Evolutionary conservation across 106 monocot genomes (phyloP), one percentile per base, ranked within the genome.

Genomic region (Phalaenopsis equestris): DNA sequence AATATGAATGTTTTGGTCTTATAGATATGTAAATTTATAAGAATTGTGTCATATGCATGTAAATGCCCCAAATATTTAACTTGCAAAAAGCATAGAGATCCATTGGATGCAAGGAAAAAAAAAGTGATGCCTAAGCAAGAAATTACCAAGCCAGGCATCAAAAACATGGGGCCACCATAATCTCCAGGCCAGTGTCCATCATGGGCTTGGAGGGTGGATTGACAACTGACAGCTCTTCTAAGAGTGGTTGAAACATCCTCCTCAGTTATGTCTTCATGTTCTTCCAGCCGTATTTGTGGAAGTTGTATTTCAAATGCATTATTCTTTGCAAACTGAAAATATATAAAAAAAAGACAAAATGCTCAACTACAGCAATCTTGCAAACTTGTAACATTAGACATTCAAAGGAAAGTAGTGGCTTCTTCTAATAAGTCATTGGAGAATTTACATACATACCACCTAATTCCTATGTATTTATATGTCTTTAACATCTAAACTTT

Each of bases 101-200:
- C 21, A 76, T 24, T 17, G 49, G 9, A 47, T 76, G 49, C 30
- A 2, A 76, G 4, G 52, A 21, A 41, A 46, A 75, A 4, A 46
- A 30, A 47, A 1, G 42, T 12, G 30, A 9, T 49, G 30, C 21
- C 8, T 23, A 43, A 18, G 42, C 21, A 74, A 77, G 4, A 57
- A 55, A 72, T 76, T 90, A 91, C 93, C 90, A 96, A 73, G 64
- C 87, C 90, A 73, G 96, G 96, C 81, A 90, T 80, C 47, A 96
- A 85, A 75, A 96, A 93, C 90, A 93, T 91, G 16, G 93, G 93
- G 41, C 96, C 96, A 24, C 91, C 93, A 64, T 91, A 96, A 72
- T 96, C 96, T 38, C 96, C 96, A 24, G 91, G 83, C 96, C 96
- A 96, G 74, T 96, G 96, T 12, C 96, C 96, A 84, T 96, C 96